Conservation (phyloP, 768 basidiomycete genomes). For the Termitomyces sp. region DNA sequence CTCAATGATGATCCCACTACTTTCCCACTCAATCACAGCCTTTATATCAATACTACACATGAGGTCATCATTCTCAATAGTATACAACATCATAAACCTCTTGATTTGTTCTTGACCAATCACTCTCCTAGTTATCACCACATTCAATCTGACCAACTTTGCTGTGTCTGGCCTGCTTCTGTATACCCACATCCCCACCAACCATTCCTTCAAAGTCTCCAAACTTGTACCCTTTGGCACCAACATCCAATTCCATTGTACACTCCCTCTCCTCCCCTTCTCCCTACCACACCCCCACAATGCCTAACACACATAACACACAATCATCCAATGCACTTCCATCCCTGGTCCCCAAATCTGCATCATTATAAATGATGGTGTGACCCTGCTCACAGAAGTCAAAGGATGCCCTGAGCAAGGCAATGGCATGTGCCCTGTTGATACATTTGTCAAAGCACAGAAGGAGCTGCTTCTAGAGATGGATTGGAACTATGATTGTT, state of each 20-base stretch:
- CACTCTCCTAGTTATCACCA: constrained; percentile 61
- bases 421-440: constrained; percentile 76
- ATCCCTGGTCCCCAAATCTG: constrained; percentile 60
- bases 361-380: constrained; percentile 85
- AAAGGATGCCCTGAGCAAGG: constrained; percentile 67
- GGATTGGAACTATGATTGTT: constrained; percentile 76
- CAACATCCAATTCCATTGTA: constrained; percentile 87
- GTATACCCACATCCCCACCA: constrained; percentile 60
- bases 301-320: constrained; percentile 12
- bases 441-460: constrained; percentile 68
- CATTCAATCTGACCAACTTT: constrained; percentile 77
- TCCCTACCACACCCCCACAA: background rate
- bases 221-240: constrained; percentile 86
- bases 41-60: constrained; percentile 90
- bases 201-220: constrained; percentile 68
- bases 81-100: constrained; percentile 23
- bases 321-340: constrained; percentile 64
- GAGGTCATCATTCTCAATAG: constrained; percentile 90
- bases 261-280: constrained; percentile 15
- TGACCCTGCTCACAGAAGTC: constrained; percentile 75
- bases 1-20: constrained; percentile 64
- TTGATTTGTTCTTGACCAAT: background rate
- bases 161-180: constrained; percentile 74
- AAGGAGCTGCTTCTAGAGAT: constrained; percentile 59
- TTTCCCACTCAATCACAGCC: constrained; percentile 65